Evolutionary conservation across 345 rosid species (phyloP).

Genomic region (Brassica incana): DNA sequence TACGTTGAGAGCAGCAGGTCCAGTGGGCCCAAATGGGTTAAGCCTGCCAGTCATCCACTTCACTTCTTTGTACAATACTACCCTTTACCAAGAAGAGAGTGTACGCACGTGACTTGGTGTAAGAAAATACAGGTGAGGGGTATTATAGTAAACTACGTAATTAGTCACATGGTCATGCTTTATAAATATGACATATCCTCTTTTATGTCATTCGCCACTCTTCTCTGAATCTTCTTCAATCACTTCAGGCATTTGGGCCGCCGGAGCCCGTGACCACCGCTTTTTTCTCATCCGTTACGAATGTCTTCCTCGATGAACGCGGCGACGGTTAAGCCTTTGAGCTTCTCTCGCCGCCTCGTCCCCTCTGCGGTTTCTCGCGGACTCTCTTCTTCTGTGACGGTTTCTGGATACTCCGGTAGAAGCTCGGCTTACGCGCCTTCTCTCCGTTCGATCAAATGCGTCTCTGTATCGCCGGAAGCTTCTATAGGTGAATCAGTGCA

Average conservation of each 20-base stretch:
- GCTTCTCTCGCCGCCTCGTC: slow-evolving; percentile 33
- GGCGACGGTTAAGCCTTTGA: slow-evolving; percentile 35
- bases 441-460: slow-evolving; percentile 45
- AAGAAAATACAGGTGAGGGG: slow-evolving; percentile 33
- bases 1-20: background rate
- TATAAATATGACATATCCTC: slow-evolving; percentile 18
- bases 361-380: slow-evolving; percentile 19
- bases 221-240: slow-evolving; percentile 14
- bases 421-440: slow-evolving; percentile 23
- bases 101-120: background rate
- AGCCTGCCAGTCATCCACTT: background rate
- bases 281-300: background rate
- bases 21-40: background rate
- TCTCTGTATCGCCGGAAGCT: slow-evolving; percentile 32
- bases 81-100: background rate
- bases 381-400: slow-evolving; percentile 27
- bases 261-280: slow-evolving; percentile 4
- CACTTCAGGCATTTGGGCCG: no score
- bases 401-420: slow-evolving; percentile 31
- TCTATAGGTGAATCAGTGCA: slow-evolving; percentile 43
- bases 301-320: slow-evolving; percentile 34
- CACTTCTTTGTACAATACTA: background rate
- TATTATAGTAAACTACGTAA: background rate
- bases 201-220: background rate
- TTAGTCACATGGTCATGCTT: slow-evolving; percentile 12